These are phyloP conservation scores for Trichoderma semiorbis DNA, from an alignment of 2,329 filamentous ascomycete genomes.

Conservation along the genomic window DNA sequence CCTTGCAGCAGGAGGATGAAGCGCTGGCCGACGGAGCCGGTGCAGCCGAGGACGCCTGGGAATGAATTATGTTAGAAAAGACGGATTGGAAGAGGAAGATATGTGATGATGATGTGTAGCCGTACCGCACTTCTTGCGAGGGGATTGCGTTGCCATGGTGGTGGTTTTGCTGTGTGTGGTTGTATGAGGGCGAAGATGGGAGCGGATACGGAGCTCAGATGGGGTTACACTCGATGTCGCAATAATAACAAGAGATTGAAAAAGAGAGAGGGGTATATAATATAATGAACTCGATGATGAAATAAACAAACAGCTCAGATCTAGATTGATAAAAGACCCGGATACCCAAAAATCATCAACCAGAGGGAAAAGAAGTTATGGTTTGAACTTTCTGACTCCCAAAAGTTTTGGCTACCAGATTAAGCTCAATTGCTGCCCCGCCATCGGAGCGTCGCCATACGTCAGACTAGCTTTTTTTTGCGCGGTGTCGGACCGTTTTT, in stretches of 20 bases:
- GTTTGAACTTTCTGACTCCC: not conserved
- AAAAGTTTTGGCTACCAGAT: constrained; percentile 21
- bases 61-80: not conserved
- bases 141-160: constrained; percentile 34
- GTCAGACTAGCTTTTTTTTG: constrained; percentile 1
- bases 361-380: not conserved
- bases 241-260: not conserved
- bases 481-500: not conserved
- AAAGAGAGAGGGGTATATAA: not conserved
- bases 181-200: not conserved
- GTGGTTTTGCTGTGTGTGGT: not conserved
- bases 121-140: constrained; percentile 56
- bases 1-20: constrained; percentile 11
- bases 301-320: not conserved
- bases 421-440: constrained; percentile 25
- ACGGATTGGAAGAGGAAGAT: not conserved
- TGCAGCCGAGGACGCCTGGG: constrained; percentile 39
- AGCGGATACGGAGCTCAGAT: not conserved
- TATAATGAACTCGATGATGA: not conserved
- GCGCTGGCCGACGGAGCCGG: constrained; percentile 11
- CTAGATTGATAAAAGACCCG: not conserved
- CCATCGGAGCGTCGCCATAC: constrained; percentile 30
- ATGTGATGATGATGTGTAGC: constrained; percentile 12
- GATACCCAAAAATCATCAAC: not conserved
- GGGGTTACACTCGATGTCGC: not conserved